These are phyloP conservation scores for Telfairia occidentalis DNA, from an alignment of 331 rosid species.

Conservation along the genomic window DNA sequence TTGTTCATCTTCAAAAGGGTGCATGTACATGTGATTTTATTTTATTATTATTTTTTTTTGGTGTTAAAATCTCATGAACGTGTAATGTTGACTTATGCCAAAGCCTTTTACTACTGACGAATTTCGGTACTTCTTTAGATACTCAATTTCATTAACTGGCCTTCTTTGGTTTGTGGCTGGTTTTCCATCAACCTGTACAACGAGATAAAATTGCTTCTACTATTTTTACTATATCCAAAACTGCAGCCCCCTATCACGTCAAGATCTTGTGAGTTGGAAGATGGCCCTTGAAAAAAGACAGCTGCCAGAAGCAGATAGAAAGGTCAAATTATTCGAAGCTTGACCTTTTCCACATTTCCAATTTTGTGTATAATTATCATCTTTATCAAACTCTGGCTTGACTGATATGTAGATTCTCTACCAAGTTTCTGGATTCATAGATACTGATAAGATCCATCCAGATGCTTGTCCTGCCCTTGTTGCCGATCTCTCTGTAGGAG, in stretches of 20 bases:
- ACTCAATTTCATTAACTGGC: neutral
- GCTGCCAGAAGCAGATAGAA: constrained; percentile 86
- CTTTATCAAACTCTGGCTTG: neutral
- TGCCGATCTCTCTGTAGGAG: constrained; percentile 77
- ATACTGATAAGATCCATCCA: constrained; percentile 75
- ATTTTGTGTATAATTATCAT: neutral
- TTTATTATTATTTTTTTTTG: no score
- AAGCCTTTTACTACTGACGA: neutral
- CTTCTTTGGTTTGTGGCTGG: neutral
- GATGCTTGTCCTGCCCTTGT: constrained; percentile 97
- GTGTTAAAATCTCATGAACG: neutral
- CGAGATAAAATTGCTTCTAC: neutral
- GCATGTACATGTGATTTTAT: neutral
- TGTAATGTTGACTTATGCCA: neutral
- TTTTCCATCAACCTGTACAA: neutral
- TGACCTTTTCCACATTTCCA: constrained; percentile 6
- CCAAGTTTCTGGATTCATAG: constrained; percentile 81
- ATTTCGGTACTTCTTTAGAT: neutral
- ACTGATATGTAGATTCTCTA: constrained; percentile 43
- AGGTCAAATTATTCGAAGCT: constrained; percentile 41
- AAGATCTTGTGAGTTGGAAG: constrained; percentile 98
- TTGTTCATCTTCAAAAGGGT: neutral
- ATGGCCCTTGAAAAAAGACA: constrained; percentile 81
- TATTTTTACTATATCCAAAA: constrained; percentile 19
- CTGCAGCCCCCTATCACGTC: constrained; percentile 86